Conservation (phyloP, 495 filamentous ascomycete genomes). For the Xylaria acuta region DNA sequence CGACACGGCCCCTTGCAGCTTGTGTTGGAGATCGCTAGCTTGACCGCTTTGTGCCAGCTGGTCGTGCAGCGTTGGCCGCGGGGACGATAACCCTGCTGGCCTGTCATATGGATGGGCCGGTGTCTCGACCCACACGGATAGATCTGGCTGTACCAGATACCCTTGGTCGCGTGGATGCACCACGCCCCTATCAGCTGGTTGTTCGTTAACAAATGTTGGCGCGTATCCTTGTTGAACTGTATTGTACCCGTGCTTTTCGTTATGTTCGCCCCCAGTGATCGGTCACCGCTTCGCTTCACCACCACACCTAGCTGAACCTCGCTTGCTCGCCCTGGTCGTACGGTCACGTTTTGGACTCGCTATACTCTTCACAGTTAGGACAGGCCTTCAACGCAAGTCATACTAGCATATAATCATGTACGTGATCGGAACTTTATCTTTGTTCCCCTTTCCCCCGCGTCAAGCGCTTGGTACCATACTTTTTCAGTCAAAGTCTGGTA, state of each 20-base stretch:
- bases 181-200: conserved; percentile 22
- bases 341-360: not conserved
- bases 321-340: not conserved
- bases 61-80: conserved; percentile 27
- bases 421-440: conserved; percentile 10
- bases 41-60: conserved; percentile 29
- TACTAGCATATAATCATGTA: conserved; percentile 24
- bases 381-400: conserved; percentile 24
- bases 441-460: not conserved
- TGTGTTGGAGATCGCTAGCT: conserved; percentile 18
- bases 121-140: conserved; percentile 28
- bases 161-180: conserved; percentile 26
- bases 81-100: conserved; percentile 15
- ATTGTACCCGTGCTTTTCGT: not conserved
- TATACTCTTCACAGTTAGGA: conserved; percentile 19
- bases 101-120: conserved; percentile 19
- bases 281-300: conserved; percentile 26
- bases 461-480: not conserved
- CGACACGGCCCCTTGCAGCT: conserved; percentile 21
- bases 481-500: not conserved
- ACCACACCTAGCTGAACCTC: conserved; percentile 16
- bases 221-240: not conserved
- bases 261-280: conserved; percentile 8
- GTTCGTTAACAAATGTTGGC: not conserved
- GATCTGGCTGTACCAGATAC: conserved; percentile 17